Evolutionary conservation across 23 red algal genomes (phyloP).

Genomic region (Gracilaria domingensis): DNA sequence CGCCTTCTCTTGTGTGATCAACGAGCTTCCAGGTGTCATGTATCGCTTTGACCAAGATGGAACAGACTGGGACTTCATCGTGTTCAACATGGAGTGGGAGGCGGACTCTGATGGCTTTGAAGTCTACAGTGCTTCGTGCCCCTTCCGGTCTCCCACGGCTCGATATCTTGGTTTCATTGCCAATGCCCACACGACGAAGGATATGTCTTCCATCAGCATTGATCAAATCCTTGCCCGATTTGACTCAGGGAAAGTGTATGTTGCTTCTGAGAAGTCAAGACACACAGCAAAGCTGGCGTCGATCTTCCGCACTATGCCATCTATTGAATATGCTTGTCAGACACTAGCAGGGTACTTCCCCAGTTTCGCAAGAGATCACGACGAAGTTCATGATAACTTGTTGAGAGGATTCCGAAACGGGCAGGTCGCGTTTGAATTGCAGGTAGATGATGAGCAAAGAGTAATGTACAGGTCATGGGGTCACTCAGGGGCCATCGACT

Average conservation of each 20-base stretch:
- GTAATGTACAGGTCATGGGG: conserved; percentile 78
- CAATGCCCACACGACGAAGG: conserved; percentile 7
- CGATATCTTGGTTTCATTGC: conserved; percentile 63
- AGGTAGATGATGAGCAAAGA: conserved; percentile 51
- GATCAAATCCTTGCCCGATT: conserved; percentile 29
- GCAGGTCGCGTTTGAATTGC: conserved; percentile 67
- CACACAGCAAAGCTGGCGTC: conserved; percentile 26
- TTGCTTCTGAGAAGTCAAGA: conserved; percentile 49
- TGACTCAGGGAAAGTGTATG: conserved; percentile 39
- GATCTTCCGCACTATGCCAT: conserved; percentile 40
- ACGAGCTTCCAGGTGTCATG: conserved; percentile 50
- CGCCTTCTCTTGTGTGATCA: conserved; percentile 27
- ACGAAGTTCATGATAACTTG: conserved; percentile 53
- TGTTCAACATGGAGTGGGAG: conserved; percentile 56
- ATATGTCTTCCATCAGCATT: conserved; percentile 14
- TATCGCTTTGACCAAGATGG: conserved; percentile 43
- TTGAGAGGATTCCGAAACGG: conserved; percentile 55
- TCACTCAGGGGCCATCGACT: conserved; percentile 39
- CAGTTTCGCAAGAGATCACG: conserved; percentile 29
- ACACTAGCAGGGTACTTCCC: conserved; percentile 15
- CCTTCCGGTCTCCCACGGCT: conserved; percentile 47
- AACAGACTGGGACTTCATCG: conserved; percentile 43
- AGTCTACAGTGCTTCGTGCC: conserved; percentile 21
- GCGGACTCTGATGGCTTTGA: conserved; percentile 44
- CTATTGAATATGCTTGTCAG: conserved; percentile 39